phyloP scores from a whole-genome alignment of 139 green algal species.

The Dunaliella sp. region DNA sequence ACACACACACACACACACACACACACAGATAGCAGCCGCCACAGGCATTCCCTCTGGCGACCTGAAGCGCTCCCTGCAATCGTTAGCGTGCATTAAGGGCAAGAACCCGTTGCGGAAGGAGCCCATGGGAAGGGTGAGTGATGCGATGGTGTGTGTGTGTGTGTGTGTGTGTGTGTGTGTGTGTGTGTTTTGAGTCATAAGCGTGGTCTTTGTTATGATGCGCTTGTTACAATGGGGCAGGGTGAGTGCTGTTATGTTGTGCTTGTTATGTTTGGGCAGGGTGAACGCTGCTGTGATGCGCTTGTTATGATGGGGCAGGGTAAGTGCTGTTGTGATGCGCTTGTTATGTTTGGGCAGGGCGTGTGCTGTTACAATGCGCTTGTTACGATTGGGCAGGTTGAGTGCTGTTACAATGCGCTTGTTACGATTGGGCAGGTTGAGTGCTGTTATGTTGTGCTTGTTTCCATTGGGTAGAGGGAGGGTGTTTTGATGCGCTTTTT shows the following conservation, averaged over 20 bases:
- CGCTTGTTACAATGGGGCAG: no score
- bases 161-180: no score
- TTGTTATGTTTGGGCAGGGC: no score
- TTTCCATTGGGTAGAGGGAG: not conserved
- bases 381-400: not conserved
- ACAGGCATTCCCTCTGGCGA: conserved; percentile 82
- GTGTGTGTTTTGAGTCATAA: no score
- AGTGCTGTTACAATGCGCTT: not conserved
- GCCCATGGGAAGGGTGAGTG: conserved; percentile 26
- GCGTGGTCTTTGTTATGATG: no score
- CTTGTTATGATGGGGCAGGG: no score
- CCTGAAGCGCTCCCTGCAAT: conserved; percentile 87
- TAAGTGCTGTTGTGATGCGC: no score
- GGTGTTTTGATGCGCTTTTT: not conserved
- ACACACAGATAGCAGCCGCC: conserved; percentile 28
- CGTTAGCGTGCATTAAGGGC: conserved; percentile 87
- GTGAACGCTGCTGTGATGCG: no score
- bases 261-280: no score
- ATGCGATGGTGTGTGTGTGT: not conserved
- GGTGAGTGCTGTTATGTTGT: no score
- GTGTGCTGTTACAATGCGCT: no score
- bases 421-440: conserved; percentile 1
- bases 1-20: not conserved
- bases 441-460: not conserved
- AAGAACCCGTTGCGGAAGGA: conserved; percentile 90